phyloP scores from a whole-genome alignment of 257 asterid genomes.

The Phtheirospermum japonicum region DNA sequence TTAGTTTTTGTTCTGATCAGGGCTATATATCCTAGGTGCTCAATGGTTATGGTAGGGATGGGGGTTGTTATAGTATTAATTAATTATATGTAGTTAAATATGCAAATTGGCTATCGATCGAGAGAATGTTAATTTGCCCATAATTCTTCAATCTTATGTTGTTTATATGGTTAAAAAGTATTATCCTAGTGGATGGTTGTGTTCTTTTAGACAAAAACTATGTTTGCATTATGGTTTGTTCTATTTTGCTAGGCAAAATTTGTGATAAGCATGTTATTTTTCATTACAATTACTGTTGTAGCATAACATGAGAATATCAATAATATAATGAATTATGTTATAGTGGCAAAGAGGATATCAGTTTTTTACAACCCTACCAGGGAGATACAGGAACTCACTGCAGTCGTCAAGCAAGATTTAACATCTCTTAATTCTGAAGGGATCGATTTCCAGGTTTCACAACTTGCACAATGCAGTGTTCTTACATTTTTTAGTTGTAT shows the following conservation, averaged over 20 bases:
- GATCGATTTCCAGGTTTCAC: constrained; percentile 79
- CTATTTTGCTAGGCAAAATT: neutral
- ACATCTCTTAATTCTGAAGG: constrained; percentile 86
- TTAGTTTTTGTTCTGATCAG: constrained; percentile 5
- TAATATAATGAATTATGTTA: constrained; percentile 23
- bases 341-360: constrained; percentile 94
- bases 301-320: constrained; percentile 4
- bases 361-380: constrained; percentile 86
- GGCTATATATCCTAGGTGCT: neutral
- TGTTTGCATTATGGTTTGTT: too few species aligned
- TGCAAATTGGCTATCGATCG: neutral
- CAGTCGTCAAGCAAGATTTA: constrained; percentile 92
- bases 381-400: constrained; percentile 93
- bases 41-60: too few species aligned
- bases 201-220: neutral
- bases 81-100: neutral
- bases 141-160: neutral
- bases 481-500: too few species aligned
- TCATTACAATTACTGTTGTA: neutral
- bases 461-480: constrained; percentile 63
- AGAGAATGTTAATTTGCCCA: neutral
- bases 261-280: neutral
- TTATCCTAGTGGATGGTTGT: constrained; percentile 14
- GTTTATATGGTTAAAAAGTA: neutral
- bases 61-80: neutral